Evolutionary conservation across 1,139 yeast genomes (phyloP), one percentile per base, ranked within the genome.

Genomic region (Meyerozyma elateridarum): DNA sequence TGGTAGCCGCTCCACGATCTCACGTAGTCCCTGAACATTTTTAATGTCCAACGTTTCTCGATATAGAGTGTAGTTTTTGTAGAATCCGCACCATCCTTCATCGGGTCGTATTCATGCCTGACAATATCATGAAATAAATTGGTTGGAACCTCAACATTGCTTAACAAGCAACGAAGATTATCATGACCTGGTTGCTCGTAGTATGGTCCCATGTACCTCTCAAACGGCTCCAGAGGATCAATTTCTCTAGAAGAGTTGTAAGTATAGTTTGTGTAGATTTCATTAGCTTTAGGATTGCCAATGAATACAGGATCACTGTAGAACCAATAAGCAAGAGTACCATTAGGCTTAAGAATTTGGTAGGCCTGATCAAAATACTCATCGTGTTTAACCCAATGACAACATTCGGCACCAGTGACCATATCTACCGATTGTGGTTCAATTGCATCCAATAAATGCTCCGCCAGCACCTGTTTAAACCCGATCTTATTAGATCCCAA

Each of bases 161-260:
- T 56, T 47, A 70, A 58, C 40, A 75, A 58, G 7, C 60, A 49
- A 17, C 80, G 54, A 17, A 84, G 58, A 16, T 62, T 61, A 17
- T 59, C 45, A 37, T 85, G 68, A 3, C 94, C 94, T 0, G 94
- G 93, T 40, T 79, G 77, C 42, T 79, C 76, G 82, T 88, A 85
- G 45, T 69, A 76, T 1, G 79, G 76, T 0, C 93, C 94, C 61
- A 84, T 59, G 40, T 60, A 68, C 14, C 64, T 44, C 26, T 62
- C 65, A 28, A 61, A 59, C 14, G 59, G 68, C 21, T 60, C 60
- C 3, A 61, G 65, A 20, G 41, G 49, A 20, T 48, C 46, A 4
- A 29, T 34, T 11, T 47, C 51, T 6, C 41, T 33, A 1, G 58
- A 51, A 3, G 59, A 53, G 21, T 59, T 69, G 35, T 73, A 62